Percentiles rank a stretch among this genome's conserved stretches.
phyloP scores from a whole-genome alignment of 257 asterid species.

The Petunia secreta region DNA sequence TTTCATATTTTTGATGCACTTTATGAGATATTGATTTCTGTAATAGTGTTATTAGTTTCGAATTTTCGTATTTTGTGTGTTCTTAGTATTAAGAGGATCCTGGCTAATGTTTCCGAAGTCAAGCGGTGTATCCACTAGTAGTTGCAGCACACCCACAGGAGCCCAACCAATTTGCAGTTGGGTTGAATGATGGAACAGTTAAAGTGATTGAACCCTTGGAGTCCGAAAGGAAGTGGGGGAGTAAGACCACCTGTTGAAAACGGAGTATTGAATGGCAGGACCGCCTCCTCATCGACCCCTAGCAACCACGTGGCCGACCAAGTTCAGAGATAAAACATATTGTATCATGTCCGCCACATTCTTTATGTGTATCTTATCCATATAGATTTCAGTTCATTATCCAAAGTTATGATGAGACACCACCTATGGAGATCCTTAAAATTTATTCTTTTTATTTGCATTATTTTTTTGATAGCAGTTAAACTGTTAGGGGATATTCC shows the following conservation, averaged over 20 bases:
- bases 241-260: slow-evolving; percentile 67
- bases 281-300: no score
- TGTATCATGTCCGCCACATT: slow-evolving; percentile 15
- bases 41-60: not conserved
- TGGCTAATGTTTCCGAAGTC: slow-evolving; percentile 50
- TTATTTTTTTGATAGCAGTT: not conserved
- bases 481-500: no score
- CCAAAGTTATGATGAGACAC: slow-evolving; percentile 32
- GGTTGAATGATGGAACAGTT: slow-evolving; percentile 74
- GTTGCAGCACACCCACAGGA: slow-evolving; percentile 68
- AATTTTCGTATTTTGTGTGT: not conserved
- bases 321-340: slow-evolving; percentile 8
- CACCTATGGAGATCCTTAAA: slow-evolving; percentile 11
- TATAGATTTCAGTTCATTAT: slow-evolving; percentile 56
- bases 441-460: slow-evolving; percentile 27
- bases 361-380: slow-evolving; percentile 46
- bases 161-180: slow-evolving; percentile 41
- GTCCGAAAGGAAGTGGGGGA: slow-evolving; percentile 72
- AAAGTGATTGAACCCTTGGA: slow-evolving; percentile 85
- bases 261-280: slow-evolving; percentile 27
- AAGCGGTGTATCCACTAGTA: slow-evolving; percentile 58
- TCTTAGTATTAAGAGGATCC: not conserved
- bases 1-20: no score
- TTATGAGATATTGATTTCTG: no score
- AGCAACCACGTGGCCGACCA: no score